Evolutionary conservation across 2,329 filamentous ascomycete genomes (phyloP), one percentile per base, ranked within the genome.

Genomic region (Botrytis hyacinthi): DNA sequence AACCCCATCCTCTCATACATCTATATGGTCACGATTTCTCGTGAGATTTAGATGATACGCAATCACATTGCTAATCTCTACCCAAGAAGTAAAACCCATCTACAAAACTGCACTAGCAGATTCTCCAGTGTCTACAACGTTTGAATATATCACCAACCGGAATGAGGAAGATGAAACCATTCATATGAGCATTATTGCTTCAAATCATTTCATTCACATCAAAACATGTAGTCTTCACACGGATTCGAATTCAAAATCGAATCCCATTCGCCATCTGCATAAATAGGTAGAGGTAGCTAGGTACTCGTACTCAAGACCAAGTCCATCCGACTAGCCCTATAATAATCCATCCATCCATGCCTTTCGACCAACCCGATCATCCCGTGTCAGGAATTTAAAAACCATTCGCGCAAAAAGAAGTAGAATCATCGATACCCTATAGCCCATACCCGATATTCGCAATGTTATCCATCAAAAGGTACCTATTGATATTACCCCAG

Each of bases 381-480:
- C 44, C 57, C 69, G 40, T 51, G 51, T 46, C 44, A 48, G 60
- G 69, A 51, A 71, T 35, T 26, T 51, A 29, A 40, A 42, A 57
- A 40, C 42, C 44, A 44, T 51, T 20, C 46, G 32, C 46, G 54
- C 22, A 72, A 59, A 72, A 57, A 40, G 67, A 68, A 70, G 48
- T 46, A 66, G 70, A 72, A 59, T 37, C 46, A 48, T 66, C 66
- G 35, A 57, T 68, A 57, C 26, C n/a, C 26, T n/a, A 32, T 57
- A 67, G n/a, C 51, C 51, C 51, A 57, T 57, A 42, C 48, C 35
- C 66, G n/a, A 68, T 57, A 72, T 54, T 22, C 60, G 67, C 70
- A 72, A 59, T 67, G 63, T 62, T 46, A 72, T 72, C 46, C 61
- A 72, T 72, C 35, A 42, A 66, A 72, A 29, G 37, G 46, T 72